Evolutionary conservation across 352 stramenopile species (phyloP).

Genomic region (Plasmopara halstedii): DNA sequence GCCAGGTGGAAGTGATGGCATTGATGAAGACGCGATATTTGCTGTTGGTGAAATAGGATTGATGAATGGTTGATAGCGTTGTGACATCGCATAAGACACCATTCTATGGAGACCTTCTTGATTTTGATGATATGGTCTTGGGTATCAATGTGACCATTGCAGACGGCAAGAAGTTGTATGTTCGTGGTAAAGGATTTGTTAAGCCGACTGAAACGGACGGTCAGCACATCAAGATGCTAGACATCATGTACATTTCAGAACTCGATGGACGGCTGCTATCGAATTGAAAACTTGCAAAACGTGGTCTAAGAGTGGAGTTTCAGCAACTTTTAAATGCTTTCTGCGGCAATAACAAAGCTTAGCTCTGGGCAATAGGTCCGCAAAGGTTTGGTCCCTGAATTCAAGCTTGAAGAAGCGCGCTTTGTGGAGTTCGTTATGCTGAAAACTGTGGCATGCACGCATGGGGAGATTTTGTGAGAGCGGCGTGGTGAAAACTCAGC

Average conservation of each 20-base stretch:
- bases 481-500: constrained; percentile 1
- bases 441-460: constrained; percentile 15
- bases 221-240: constrained; percentile 2
- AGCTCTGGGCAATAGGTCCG: constrained; percentile 7
- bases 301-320: constrained; percentile 8
- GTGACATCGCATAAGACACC: constrained; percentile 8
- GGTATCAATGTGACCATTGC: constrained; percentile 14
- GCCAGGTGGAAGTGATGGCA: background rate
- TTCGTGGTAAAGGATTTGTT: constrained; percentile 3
- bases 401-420: constrained; percentile 2
- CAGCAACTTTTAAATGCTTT: constrained; percentile 2
- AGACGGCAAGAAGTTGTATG: background rate
- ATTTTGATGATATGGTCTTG: background rate
- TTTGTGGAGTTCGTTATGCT: constrained; percentile 3
- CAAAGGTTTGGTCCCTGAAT: constrained; percentile 12
- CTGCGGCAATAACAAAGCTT: background rate
- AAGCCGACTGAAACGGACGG: background rate
- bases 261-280: constrained; percentile 3
- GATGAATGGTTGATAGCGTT: too few relatives aligned
- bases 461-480: constrained; percentile 7
- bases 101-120: background rate
- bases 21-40: background rate
- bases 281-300: constrained; percentile 6
- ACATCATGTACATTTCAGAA: constrained; percentile 10
- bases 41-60: background rate